Evolutionary conservation across 1,284 basidiomycete species (phyloP).

Genomic region (Rhodotorula sp.): DNA sequence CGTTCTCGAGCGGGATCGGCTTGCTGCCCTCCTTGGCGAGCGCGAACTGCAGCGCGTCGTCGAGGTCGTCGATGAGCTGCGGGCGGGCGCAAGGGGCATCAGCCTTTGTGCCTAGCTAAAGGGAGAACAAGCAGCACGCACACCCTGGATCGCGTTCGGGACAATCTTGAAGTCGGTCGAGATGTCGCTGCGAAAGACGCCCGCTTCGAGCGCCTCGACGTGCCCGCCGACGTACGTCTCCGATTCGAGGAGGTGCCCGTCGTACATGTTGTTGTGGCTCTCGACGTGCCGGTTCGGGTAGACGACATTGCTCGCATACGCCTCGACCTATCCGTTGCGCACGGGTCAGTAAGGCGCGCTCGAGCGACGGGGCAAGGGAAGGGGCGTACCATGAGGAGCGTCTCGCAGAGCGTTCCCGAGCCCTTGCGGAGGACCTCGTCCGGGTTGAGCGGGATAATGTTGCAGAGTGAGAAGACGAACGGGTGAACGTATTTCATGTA

Average conservation of each 20-base stretch:
- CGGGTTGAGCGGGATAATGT: slow-evolving; percentile 96
- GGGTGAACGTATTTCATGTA: slow-evolving; percentile 99
- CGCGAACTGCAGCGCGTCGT: slow-evolving; percentile 85
- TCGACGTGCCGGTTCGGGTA: slow-evolving; percentile 99
- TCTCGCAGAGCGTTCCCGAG: slow-evolving; percentile 94
- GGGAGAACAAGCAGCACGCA: slow-evolving; percentile 50
- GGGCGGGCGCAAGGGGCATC: slow-evolving; percentile 19
- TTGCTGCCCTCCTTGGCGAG: slow-evolving; percentile 76
- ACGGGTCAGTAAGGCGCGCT: too few relatives aligned
- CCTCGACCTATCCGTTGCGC: slow-evolving; percentile 73
- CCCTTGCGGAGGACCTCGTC: slow-evolving; percentile 97
- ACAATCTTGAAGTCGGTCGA: slow-evolving; percentile 93
- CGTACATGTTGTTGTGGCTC: slow-evolving; percentile 85
- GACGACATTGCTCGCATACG: slow-evolving; percentile 85
- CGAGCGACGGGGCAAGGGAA: too few relatives aligned
- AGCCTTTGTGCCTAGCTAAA: neutral
- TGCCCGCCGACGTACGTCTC: slow-evolving; percentile 99
- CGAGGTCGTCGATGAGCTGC: slow-evolving; percentile 91
- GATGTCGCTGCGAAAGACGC: slow-evolving; percentile 97
- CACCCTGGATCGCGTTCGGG: slow-evolving; percentile 81
- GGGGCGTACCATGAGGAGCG: slow-evolving; percentile 86
- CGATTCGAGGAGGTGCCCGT: slow-evolving; percentile 92
- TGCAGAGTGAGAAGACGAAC: slow-evolving; percentile 98
- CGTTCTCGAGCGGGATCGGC: slow-evolving; percentile 73
- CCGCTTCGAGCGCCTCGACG: slow-evolving; percentile 97